Evolutionary conservation across 768 basidiomycete genomes (phyloP).

Genomic region (Chalciporus sphaerocephalus): DNA sequence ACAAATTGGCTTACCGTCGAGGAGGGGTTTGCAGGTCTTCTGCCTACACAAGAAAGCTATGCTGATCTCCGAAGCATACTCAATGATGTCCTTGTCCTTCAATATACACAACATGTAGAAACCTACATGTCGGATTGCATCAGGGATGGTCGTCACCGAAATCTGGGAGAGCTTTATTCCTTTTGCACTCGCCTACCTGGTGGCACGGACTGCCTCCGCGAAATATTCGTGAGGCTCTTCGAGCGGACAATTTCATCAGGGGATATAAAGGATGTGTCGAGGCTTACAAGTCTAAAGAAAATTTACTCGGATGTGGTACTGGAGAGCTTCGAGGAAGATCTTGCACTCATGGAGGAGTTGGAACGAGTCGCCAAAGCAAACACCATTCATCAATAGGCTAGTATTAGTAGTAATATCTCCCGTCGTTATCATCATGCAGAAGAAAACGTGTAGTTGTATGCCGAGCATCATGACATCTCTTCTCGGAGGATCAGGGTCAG

Average conservation of each 20-base stretch:
- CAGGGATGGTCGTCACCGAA: neutral
- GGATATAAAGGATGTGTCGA: neutral
- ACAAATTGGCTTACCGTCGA: neutral
- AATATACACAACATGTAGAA: neutral
- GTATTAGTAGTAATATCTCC: neutral
- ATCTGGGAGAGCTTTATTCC: neutral
- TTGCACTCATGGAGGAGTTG: neutral
- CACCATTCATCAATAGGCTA: neutral
- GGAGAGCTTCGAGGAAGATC: neutral
- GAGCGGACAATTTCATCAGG: neutral
- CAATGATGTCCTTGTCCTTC: neutral
- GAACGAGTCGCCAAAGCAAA: neutral
- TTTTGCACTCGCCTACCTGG: neutral
- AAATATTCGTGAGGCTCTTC: neutral
- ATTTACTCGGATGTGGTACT: conserved; percentile 39
- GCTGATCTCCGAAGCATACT: neutral
- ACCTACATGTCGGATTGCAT: neutral
- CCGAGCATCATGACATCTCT: neutral
- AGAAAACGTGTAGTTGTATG: neutral
- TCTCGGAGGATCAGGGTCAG: neutral
- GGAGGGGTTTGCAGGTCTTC: neutral
- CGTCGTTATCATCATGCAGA: too few species aligned
- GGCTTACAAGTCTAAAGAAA: neutral
- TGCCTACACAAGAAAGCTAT: neutral
- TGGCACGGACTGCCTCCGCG: neutral